phyloP scores from a whole-genome alignment of 2,329 filamentous ascomycete species.

The Pseudofabraea citricarpa region DNA sequence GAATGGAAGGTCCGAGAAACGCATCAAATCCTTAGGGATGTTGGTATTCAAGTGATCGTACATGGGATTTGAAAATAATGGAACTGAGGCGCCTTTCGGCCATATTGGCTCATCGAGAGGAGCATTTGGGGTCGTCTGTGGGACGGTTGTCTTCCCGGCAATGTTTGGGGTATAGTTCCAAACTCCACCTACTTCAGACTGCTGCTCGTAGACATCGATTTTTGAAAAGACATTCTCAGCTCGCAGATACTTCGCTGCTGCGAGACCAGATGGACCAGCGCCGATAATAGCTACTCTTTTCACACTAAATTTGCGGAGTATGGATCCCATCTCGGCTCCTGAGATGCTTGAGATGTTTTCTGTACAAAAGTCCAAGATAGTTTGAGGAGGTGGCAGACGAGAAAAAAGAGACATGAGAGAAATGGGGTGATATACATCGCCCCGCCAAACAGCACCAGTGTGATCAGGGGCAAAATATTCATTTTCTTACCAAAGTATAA shows the following conservation, averaged over 20 bases:
- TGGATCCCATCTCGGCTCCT: conserved; percentile 25
- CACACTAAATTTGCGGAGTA: conserved; percentile 31
- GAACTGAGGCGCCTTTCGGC: conserved; percentile 24
- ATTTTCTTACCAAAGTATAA: too few species aligned
- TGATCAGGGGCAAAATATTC: too few species aligned
- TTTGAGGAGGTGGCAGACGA: neutral
- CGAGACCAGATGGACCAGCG: conserved; percentile 74
- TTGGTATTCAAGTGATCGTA: conserved; percentile 84
- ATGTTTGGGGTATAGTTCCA: conserved; percentile 68
- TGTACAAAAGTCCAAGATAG: neutral
- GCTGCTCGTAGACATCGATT: conserved; percentile 80
- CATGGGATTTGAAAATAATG: conserved; percentile 75
- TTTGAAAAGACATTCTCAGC: conserved; percentile 66
- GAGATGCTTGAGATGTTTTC: neutral
- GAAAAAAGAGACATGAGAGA: neutral
- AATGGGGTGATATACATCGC: neutral
- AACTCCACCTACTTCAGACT: conserved; percentile 69
- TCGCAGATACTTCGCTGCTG: conserved; percentile 73
- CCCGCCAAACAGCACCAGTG: neutral
- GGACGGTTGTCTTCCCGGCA: conserved; percentile 48
- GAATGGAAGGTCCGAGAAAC: conserved; percentile 68
- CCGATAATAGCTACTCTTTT: conserved; percentile 72
- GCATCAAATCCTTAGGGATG: conserved; percentile 77
- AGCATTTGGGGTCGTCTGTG: conserved; percentile 62
- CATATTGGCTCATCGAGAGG: conserved; percentile 60